Conservation (phyloP, 139 green algal species). For the Desmodesmus armatus region DNA sequence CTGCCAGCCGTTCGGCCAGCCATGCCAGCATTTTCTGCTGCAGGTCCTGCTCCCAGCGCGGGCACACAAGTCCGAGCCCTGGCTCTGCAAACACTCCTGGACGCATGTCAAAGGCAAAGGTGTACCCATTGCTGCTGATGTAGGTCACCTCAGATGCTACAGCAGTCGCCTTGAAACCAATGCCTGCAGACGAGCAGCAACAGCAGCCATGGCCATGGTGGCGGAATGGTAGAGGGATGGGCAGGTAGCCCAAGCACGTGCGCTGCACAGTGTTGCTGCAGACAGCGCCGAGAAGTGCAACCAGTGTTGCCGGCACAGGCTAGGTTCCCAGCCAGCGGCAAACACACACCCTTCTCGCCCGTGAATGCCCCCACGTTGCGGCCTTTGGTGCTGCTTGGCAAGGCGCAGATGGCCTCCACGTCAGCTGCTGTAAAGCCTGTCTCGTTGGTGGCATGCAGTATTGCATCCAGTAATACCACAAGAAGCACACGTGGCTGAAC, state of each 20-base stretch:
- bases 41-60: conserved; percentile 18
- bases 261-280: no score
- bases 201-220: no score
- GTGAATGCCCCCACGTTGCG: background rate
- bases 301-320: no score
- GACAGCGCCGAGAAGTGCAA: no score
- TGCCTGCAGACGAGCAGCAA: conserved; percentile 28
- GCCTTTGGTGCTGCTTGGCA: background rate
- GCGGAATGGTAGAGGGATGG: no score
- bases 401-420: background rate
- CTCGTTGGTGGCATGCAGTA: no score
- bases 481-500: no score
- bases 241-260: no score
- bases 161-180: conserved; percentile 40
- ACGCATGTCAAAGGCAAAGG: conserved; percentile 37
- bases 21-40: background rate
- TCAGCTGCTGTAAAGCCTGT: no score
- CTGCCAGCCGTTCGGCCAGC: background rate
- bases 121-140: conserved; percentile 3
- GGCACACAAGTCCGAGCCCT: conserved; percentile 27
- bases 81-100: background rate
- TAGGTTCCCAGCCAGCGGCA: no score
- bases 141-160: conserved; percentile 17
- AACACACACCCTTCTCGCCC: conserved; percentile 3
- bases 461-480: no score